A percentile compares a stretch with the other conserved stretches of the same genome.
Conservation (phyloP, 1,139 yeast species). For the Eremothecium coryli region DNA sequence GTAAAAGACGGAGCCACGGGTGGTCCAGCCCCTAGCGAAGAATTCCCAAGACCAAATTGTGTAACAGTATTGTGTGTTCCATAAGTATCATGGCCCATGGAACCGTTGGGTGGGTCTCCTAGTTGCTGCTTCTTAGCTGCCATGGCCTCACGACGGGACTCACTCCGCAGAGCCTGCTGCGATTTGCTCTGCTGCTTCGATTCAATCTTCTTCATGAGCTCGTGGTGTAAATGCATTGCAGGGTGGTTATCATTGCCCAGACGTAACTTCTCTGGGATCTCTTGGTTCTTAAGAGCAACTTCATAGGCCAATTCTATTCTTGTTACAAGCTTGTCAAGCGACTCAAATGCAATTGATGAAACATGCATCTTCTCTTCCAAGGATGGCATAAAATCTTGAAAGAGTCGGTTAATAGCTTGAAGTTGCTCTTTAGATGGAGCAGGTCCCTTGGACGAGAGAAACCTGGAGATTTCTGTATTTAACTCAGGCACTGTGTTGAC, state of each 20-base stretch:
- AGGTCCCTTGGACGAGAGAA: slow-evolving; percentile 35
- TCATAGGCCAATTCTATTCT: slow-evolving; percentile 76
- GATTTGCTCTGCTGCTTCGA: slow-evolving; percentile 36
- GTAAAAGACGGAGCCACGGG: slow-evolving; percentile 9
- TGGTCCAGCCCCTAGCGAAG: slow-evolving; percentile 9
- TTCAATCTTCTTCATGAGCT: slow-evolving; percentile 29
- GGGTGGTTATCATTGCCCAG: slow-evolving; percentile 80
- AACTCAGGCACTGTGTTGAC: slow-evolving; percentile 64
- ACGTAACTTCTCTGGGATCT: slow-evolving; percentile 51
- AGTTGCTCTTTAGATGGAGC: slow-evolving; percentile 17
- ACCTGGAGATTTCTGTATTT: slow-evolving; percentile 46
- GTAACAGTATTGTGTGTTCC: slow-evolving; percentile 5
- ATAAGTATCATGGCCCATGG: slow-evolving; percentile 7
- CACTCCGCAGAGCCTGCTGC: slow-evolving; percentile 65
- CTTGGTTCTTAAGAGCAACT: slow-evolving; percentile 59
- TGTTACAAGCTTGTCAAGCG: slow-evolving; percentile 56
- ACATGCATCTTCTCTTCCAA: slow-evolving; percentile 97
- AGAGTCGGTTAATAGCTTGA: slow-evolving; percentile 36
- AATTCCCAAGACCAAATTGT: slow-evolving; percentile 4
- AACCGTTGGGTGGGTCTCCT: slow-evolving; percentile 19
- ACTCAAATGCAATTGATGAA: slow-evolving; percentile 82
- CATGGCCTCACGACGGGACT: slow-evolving; percentile 81
- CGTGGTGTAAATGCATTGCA: slow-evolving; percentile 44
- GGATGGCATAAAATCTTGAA: slow-evolving; percentile 79
- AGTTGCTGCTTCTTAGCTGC: slow-evolving; percentile 59